Evolutionary conservation across 768 basidiomycete species (phyloP).

Genomic region (Stropharia rugosoannulata): DNA sequence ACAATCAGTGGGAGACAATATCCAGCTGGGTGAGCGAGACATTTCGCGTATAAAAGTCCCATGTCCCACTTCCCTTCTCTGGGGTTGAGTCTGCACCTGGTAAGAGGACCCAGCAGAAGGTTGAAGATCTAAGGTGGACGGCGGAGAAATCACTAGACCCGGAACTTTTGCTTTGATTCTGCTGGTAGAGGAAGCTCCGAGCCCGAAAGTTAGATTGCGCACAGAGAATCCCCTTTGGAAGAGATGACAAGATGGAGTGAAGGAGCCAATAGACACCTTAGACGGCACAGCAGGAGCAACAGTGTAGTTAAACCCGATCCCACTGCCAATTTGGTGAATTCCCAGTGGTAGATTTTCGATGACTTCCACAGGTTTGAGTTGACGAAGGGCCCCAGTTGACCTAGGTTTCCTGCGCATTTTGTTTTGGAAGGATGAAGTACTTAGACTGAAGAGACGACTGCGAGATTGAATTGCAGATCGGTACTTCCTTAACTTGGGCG

Average conservation of each 20-base stretch:
- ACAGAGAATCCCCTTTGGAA: constrained; percentile 21
- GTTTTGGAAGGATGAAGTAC: constrained; percentile 32
- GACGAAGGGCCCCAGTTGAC: constrained; percentile 30
- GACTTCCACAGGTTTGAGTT: constrained; percentile 21
- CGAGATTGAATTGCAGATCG: constrained; percentile 31
- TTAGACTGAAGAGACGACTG: constrained; percentile 28
- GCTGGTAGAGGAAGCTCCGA: constrained; percentile 6
- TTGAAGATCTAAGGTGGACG: not conserved
- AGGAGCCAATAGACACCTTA: constrained; percentile 20
- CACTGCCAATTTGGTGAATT: constrained; percentile 46
- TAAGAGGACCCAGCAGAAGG: not conserved
- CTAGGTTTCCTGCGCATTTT: constrained; percentile 40
- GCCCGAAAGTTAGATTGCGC: constrained; percentile 15
- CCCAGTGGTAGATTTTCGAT: constrained; percentile 41
- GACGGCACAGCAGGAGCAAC: constrained; percentile 26
- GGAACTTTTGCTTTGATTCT: constrained; percentile 6
- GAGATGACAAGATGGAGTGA: constrained; percentile 19
- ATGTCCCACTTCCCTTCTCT: constrained; percentile 16
- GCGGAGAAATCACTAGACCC: not conserved
- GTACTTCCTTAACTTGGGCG: constrained; percentile 38
- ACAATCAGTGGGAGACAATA: constrained; percentile 23
- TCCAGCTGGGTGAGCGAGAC: constrained; percentile 25
- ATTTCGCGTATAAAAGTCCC: constrained; percentile 25
- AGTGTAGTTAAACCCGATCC: constrained; percentile 51
- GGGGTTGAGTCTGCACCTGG: not conserved